These are phyloP conservation scores for Crucihimalaya himalaica DNA, from an alignment of 345 rosid species.

Conservation along the genomic window DNA sequence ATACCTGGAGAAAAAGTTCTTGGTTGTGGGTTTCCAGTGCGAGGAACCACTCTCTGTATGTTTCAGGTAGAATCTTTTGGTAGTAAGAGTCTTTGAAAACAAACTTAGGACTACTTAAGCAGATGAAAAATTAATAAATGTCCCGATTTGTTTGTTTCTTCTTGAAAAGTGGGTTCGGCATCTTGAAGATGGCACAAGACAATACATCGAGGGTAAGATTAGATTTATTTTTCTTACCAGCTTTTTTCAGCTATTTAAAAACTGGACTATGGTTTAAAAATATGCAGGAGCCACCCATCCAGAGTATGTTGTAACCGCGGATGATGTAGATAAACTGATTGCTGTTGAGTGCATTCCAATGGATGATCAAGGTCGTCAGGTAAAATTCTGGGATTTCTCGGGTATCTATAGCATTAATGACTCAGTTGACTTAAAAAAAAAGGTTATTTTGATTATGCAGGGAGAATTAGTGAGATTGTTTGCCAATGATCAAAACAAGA, in stretches of 20 bases:
- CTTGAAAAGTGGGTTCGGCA: conserved; percentile 84
- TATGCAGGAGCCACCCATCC: conserved; percentile 93
- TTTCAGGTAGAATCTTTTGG: conserved; percentile 68
- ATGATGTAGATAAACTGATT: conserved; percentile 93
- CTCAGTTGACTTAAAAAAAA: neutral
- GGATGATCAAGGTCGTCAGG: conserved; percentile 98
- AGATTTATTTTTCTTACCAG: conserved; percentile 4
- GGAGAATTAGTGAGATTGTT: conserved; percentile 86
- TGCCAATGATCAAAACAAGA: conserved; percentile 92
- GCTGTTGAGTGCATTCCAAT: conserved; percentile 99
- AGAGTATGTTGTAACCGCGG: conserved; percentile 94
- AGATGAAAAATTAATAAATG: neutral
- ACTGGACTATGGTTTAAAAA: conserved; percentile 10
- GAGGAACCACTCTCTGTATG: conserved; percentile 96
- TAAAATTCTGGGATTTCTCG: conserved; percentile 9
- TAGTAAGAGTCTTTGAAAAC: conserved; percentile 2
- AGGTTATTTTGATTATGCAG: conserved; percentile 42
- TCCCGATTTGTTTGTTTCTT: conserved; percentile 22
- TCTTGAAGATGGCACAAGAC: conserved; percentile 94
- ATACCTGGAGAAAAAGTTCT: conserved; percentile 88
- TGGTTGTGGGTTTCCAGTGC: conserved; percentile 89
- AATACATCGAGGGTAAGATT: conserved; percentile 84
- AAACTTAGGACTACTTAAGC: neutral
- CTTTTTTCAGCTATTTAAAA: neutral
- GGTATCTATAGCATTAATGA: neutral